Evolutionary conservation across 2,329 filamentous ascomycete genomes (phyloP), one percentile per base, ranked within the genome.

Genomic region (Aspergillus sergii): DNA sequence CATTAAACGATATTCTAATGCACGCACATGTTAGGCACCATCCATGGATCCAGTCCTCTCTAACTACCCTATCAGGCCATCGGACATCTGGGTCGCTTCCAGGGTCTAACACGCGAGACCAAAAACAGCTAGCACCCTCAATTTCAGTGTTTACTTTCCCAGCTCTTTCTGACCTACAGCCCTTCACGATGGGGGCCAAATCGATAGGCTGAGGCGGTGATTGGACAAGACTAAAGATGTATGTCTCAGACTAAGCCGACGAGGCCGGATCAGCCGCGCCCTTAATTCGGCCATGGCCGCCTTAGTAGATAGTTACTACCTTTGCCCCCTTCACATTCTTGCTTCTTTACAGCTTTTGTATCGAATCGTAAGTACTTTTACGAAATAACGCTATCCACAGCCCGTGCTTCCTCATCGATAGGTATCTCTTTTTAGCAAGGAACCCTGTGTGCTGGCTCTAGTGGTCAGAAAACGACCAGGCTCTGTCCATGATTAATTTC

Each of bases 221-320:
- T 60, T 60, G 61, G 57, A 5, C 30, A 19, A 51, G 30, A 26
- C 59, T 9, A 55, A 55, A 45, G 26, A 41, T 58, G 41, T 58
- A 45, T 60, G 59, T 66, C 55, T 64, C 57, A 64, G 61, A 62
- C 45, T 59, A 48, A 56, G 39, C 54, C 56, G 48, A 36, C 53
- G 53, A 61, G 53, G 60, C 48, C 60, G 64, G 59, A 64, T 66
- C 56, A 66, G 64, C 61, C 64, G 59, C 61, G 34, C 57, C 32
- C 57, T 51, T 59, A 57, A 23, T 45, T 62, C 60, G 36, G 60
- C 28, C 55, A 58, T 48, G 55, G 34, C 60, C 46, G 60, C 34
- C 32, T 39, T 58, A 45, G 10, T 34, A 53, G 19, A 7, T 36
- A 36, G 12, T 16, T 55, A 23, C 30, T n/a, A 39, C 12, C n/a